These are phyloP conservation scores for Scheffersomyces spartinae DNA, from an alignment of 805 yeast genomes.

Conservation along the genomic window DNA sequence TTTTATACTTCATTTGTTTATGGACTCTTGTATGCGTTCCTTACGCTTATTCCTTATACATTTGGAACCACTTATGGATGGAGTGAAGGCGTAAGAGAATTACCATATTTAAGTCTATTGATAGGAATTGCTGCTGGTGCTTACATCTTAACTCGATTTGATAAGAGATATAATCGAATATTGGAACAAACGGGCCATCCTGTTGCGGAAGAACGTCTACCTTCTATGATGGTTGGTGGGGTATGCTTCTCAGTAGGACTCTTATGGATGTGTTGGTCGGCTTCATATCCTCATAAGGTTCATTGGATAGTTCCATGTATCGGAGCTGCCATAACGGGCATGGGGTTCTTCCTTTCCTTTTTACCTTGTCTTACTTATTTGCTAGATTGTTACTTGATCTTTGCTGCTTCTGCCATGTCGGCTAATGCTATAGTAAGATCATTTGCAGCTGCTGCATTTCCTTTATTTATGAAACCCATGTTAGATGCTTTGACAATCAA, in stretches of 20 bases:
- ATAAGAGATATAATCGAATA: conserved; percentile 37
- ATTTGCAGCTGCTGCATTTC: conserved; percentile 52
- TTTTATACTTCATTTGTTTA: conserved; percentile 70
- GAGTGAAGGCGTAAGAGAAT: conserved; percentile 50
- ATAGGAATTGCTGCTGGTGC: conserved; percentile 60
- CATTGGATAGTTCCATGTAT: conserved; percentile 79
- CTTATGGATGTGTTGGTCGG: conserved; percentile 85
- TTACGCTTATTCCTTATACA: conserved; percentile 68
- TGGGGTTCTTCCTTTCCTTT: conserved; percentile 59
- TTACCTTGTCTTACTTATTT: conserved; percentile 61
- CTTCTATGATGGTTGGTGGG: conserved; percentile 66
- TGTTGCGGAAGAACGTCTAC: conserved; percentile 72
- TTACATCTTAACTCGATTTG: conserved; percentile 38
- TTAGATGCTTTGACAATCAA: conserved; percentile 55
- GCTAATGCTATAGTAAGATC: conserved; percentile 65
- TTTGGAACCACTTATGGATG: conserved; percentile 52
- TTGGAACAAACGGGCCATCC: conserved; percentile 42
- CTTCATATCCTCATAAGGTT: conserved; percentile 53
- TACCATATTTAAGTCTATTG: conserved; percentile 72
- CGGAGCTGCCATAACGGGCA: conserved; percentile 54
- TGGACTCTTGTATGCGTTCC: conserved; percentile 63
- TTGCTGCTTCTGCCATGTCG: conserved; percentile 73
- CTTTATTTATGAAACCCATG: conserved; percentile 63
- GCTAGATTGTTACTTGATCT: conserved; percentile 55
- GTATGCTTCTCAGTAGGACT: conserved; percentile 66